Evolutionary conservation across 2,329 filamentous ascomycete species (phyloP), one percentile per base, ranked within the genome.

Genomic region (Tolypocladium album): DNA sequence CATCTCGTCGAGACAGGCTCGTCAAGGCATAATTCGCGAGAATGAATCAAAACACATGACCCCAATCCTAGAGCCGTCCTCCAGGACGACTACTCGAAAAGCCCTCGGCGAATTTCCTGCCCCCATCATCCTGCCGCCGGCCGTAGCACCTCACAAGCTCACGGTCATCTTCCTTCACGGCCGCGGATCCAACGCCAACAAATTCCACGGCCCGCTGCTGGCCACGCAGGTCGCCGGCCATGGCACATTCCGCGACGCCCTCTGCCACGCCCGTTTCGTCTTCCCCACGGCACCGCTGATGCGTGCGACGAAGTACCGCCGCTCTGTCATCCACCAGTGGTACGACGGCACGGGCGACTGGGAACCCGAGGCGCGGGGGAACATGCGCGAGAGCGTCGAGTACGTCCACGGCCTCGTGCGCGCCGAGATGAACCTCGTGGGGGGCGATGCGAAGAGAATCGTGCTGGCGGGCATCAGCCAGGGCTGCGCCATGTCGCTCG

Each of bases 401-500:
- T 75, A 74, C 59, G 56, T 82, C 0, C 75, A 78, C 45, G 62
- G 39, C 0, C 61, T 81, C 0, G 12, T 82, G 0, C 58, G 60
- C 4, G 50, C 61, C 0, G 79, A 81, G 61, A 69, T 74, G 1
- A 64, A 58, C 1, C n/a, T 66, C 0, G 60, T 82, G 0, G 56
- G 56, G 0, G 71, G 70, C 0, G 75, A 77, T 4, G 63, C 70
- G 0, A 58, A 63, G 15, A 77, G 74, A 50, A 67, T 83, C 0
- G 67, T 81, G 1, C 62, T 84, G 0, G 76, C 78, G 45, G 81
- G 81, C 0, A 67, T 83, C 22, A 84, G 82, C 56, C 81, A 84
- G 63, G 82, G 82, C 0, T 81, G 79, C 63, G 81, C 81, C 3
- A 76, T 77, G 50, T 68, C 73, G 0, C 61, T 84, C 61, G 65